Percentiles rank a stretch among this genome's conserved stretches.
Conservation (phyloP, 2,329 filamentous ascomycete genomes). For the Ophiocordyceps robertsii region DNA sequence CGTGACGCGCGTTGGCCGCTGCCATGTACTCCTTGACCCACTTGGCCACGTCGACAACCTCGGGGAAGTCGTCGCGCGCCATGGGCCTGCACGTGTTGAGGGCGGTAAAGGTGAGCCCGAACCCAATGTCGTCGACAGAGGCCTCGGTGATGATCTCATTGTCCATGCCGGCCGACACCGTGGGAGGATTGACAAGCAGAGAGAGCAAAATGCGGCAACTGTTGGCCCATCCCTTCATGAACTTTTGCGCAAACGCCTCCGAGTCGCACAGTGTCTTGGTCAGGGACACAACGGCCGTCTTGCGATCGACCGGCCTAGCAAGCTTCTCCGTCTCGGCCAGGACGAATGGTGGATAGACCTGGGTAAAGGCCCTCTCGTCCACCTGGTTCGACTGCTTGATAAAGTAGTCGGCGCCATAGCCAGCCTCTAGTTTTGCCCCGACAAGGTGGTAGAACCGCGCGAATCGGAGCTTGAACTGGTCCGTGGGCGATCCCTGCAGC, state of each 20-base stretch:
- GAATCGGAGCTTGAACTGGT: conserved; percentile 76
- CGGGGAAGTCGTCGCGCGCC: conserved; percentile 68
- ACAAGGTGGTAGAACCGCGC: conserved; percentile 91
- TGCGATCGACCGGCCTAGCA: conserved; percentile 76
- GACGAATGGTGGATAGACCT: conserved; percentile 77
- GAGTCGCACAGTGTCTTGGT: conserved; percentile 87
- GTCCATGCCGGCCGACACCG: conserved; percentile 47
- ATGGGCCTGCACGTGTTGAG: conserved; percentile 78
- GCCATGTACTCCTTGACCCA: conserved; percentile 76
- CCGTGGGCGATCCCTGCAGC: conserved; percentile 54
- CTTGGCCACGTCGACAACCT: conserved; percentile 65
- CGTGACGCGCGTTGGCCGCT: conserved; percentile 60
- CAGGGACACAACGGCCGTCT: conserved; percentile 83
- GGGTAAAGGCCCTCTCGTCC: conserved; percentile 67
- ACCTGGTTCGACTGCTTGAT: conserved; percentile 72
- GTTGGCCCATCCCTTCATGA: conserved; percentile 80
- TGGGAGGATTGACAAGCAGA: conserved; percentile 75
- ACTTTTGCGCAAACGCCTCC: conserved; percentile 65
- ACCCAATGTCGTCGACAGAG: conserved; percentile 88
- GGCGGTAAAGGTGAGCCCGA: conserved; percentile 87
- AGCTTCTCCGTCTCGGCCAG: conserved; percentile 83
- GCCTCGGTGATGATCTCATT: conserved; percentile 73
- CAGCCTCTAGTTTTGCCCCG: conserved; percentile 61
- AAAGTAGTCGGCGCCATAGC: conserved; percentile 88
- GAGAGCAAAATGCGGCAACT: conserved; percentile 85